Evolutionary conservation across 1,284 basidiomycete genomes (phyloP).

Genomic region (Xerocomus minutiporus): DNA sequence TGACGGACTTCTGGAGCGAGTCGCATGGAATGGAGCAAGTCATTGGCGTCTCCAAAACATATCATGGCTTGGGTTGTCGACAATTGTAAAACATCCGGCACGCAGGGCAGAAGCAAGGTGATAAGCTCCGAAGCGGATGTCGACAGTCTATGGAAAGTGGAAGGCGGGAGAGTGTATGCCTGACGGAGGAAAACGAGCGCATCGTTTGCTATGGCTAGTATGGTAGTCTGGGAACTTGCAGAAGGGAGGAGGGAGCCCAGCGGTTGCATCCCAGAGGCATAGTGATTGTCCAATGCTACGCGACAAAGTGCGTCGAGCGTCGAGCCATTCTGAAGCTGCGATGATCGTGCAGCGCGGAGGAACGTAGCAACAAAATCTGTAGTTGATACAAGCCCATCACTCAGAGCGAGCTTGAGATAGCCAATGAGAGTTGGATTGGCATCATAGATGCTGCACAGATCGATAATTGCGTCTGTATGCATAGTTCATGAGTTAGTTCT

Average conservation of each 20-base stretch:
- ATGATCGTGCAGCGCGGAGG: conserved; percentile 39
- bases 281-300: conserved; percentile 57
- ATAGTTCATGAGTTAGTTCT: conserved; percentile 2
- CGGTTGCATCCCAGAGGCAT: conserved; percentile 50
- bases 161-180: conserved; percentile 52
- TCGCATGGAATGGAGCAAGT: conserved; percentile 49
- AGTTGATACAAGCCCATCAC: conserved; percentile 52
- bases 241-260: conserved; percentile 50
- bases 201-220: conserved; percentile 57
- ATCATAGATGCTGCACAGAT: conserved; percentile 60
- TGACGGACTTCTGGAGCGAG: conserved; percentile 49
- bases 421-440: conserved; percentile 56
- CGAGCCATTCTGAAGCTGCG: conserved; percentile 52
- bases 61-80: conserved; percentile 55
- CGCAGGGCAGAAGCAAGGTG: conserved; percentile 53
- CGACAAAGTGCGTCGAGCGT: conserved; percentile 68
- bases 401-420: conserved; percentile 59
- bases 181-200: conserved; percentile 54
- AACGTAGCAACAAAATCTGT: conserved; percentile 56
- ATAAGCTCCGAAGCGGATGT: conserved; percentile 60
- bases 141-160: conserved; percentile 57
- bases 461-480: conserved; percentile 59
- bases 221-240: conserved; percentile 41
- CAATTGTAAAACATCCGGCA: conserved; percentile 56
- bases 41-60: conserved; percentile 50